Base-by-base conservation (phyloP, 352 stramenopile genomes). In the Phytopythium vexans region DNA sequence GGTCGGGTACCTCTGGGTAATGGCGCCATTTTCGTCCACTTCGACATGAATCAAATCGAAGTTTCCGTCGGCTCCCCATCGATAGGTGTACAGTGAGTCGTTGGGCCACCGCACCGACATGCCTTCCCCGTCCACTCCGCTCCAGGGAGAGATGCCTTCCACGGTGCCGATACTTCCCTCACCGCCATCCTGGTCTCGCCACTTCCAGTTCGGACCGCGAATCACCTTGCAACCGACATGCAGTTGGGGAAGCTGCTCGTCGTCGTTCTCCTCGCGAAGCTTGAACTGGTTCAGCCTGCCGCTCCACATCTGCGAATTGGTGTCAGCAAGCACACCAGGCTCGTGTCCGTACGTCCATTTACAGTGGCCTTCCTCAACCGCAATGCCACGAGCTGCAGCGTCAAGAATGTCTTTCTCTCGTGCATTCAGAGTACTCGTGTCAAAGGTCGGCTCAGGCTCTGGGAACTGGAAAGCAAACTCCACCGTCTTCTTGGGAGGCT, bases 191-290 rank as follows among this genome's bases (percentile, higher is more conserved):
- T 96, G 84, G 45, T 96, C 86, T 16, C 82, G 69, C 85, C 86
- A 94, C 60, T 94, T 95, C 86, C 86, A 96, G 59, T 93, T 90
- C 14, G 88, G 88, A 35, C 88, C 88, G n/a, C 88, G 86, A 62
- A 92, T 89, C 11, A 96, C 88, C 42, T 91, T 88, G 58, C 82
- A 93, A 1, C 88, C 88, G 16, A 96, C 80, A 10, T 70, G 81
- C 1, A 95, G 67, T 37, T 89, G 72, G 0, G 78, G 77, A 50
- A 83, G 56, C 16, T 68, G 70, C 16, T 63, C 64, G 8, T 75
- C 70, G 14, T 84, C 68, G 42, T 73, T 56, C 16, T 77, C 68
- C 16, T 78, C 59, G 1, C 62, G 58, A 8, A 93, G 52, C 49
- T 72, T 77, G 34, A 79, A 85, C 58, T 96, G 88, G 8, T 70